Conservation (phyloP, 2,329 filamentous ascomycete genomes). For the Pseudogymnoascus sp. region DNA sequence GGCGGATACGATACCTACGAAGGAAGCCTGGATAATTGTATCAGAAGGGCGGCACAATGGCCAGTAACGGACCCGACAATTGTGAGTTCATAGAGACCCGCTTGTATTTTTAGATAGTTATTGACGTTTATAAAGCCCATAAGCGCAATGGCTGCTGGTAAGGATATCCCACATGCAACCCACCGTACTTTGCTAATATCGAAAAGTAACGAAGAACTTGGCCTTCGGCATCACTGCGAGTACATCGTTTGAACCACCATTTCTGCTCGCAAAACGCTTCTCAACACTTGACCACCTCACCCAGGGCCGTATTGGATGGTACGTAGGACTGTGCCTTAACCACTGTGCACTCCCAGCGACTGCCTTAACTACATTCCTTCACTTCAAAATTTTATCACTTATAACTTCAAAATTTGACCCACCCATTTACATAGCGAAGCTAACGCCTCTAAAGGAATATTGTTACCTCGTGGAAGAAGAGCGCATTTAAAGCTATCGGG, state of each 20-base stretch:
- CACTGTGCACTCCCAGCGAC: conserved; percentile 55
- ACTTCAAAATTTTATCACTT: background rate
- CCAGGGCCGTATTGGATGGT: conserved; percentile 52
- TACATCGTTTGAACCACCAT: conserved; percentile 62
- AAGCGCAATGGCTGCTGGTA: conserved; percentile 59
- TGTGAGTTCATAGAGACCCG: conserved; percentile 36
- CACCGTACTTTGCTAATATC: conserved; percentile 44
- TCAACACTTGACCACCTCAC: conserved; percentile 61
- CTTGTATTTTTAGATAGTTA: background rate
- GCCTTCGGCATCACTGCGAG: conserved; percentile 60
- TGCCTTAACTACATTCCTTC: conserved; percentile 34
- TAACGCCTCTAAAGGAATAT: conserved; percentile 52
- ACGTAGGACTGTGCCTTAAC: conserved; percentile 42
- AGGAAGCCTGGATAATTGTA: conserved; percentile 48
- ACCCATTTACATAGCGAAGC: conserved; percentile 56
- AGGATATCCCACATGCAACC: conserved; percentile 44
- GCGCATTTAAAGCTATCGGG: conserved; percentile 55
- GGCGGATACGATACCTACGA: conserved; percentile 62
- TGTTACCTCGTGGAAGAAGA: conserved; percentile 56
- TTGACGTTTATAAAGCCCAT: conserved; percentile 39
- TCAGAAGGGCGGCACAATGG: conserved; percentile 59
- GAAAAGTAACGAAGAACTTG: conserved; percentile 52
- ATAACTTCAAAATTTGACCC: conserved; percentile 30
- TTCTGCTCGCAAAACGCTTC: conserved; percentile 56
- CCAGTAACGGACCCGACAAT: conserved; percentile 59